Evolutionary conservation across 2,329 filamentous ascomycete genomes (phyloP), one percentile per base, ranked within the genome.

Genomic region (Colletotrichum ledebouriae): DNA sequence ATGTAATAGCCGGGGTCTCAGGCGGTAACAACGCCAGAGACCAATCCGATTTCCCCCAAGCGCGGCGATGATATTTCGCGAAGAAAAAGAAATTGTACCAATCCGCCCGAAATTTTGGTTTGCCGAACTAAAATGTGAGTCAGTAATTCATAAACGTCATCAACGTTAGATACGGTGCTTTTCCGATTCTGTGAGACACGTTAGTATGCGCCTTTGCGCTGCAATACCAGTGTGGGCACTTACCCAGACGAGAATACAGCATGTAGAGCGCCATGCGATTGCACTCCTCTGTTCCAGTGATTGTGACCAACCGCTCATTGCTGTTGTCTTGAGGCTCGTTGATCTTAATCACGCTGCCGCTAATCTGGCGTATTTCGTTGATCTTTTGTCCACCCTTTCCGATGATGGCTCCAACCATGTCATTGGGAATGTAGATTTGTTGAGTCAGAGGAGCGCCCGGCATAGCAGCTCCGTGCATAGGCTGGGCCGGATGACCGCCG

Each of bases 261-360:
- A 99, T 98, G 83, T 98, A 99, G 63, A 99, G 83, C n/a, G 96
- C 96, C 94, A 99, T 98, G 77, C 97, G 93, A 83, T 99, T 99
- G 85, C 94, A 98, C 82, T 99, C 96, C 75, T 97, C 94, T 6
- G 96, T 98, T 72, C 96, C 96, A 2, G 96, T 98, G 74, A 99
- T 97, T 15, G 96, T 99, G 66, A 99, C 96, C 68, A 99, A 85
- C 71, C 96, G 91, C 84, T 99, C 96, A 77, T 98, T 99, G 86
- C 94, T 98, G 82, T 97, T 98, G 80, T 98, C 96, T 79, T 98
- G 96, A 1, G 96, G 96, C 79, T 99, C 96, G 78, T 99, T 98
- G 86, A 99, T 99, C 86, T 99, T 99, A 81, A 99, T 98, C 53
- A 99, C 94, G 82, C 95, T 98, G 73, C 95, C 96, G 79, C 93